These are phyloP conservation scores for Leptodontidium sp. DNA, from an alignment of 2,329 filamentous ascomycete species.

Conservation along the genomic window DNA sequence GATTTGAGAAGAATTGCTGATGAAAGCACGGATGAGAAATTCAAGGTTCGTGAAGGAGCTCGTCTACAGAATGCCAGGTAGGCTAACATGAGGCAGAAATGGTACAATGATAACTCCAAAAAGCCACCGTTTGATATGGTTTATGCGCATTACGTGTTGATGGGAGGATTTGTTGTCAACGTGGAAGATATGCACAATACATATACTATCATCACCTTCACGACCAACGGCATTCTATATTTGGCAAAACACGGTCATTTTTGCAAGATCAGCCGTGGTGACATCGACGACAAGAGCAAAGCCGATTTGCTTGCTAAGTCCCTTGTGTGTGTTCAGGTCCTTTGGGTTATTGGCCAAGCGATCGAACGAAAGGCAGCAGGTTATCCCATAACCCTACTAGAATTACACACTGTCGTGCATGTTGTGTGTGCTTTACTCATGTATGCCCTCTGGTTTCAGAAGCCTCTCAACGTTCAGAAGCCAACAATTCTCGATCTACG, in stretches of 20 bases:
- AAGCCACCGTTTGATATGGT: constrained; percentile 21
- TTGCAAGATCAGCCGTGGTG: background rate
- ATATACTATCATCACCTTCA: constrained; percentile 11
- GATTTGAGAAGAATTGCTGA: constrained; percentile 1
- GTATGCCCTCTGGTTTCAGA: constrained; percentile 31
- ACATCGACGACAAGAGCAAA: constrained; percentile 34
- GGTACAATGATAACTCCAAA: background rate
- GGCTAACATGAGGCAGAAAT: background rate
- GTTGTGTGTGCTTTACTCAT: constrained; percentile 30
- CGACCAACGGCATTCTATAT: constrained; percentile 13
- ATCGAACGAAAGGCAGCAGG: constrained; percentile 25
- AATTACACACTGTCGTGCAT: constrained; percentile 29
- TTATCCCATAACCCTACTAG: constrained; percentile 30
- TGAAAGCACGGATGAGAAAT: constrained; percentile 4
- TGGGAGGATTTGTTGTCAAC: constrained; percentile 28
- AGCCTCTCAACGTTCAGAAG: constrained; percentile 26
- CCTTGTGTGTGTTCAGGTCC: constrained; percentile 26
- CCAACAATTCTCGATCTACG: constrained; percentile 23
- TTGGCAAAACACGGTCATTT: constrained; percentile 21
- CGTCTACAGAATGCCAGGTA: background rate
- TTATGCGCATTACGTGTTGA: constrained; percentile 24
- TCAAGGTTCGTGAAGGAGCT: background rate
- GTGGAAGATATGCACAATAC: constrained; percentile 26
- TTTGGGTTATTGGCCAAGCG: constrained; percentile 29
- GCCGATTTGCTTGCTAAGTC: constrained; percentile 28